Conservation (phyloP, 1,284 basidiomycete species). For the Apiotrichum porosum region DNA sequence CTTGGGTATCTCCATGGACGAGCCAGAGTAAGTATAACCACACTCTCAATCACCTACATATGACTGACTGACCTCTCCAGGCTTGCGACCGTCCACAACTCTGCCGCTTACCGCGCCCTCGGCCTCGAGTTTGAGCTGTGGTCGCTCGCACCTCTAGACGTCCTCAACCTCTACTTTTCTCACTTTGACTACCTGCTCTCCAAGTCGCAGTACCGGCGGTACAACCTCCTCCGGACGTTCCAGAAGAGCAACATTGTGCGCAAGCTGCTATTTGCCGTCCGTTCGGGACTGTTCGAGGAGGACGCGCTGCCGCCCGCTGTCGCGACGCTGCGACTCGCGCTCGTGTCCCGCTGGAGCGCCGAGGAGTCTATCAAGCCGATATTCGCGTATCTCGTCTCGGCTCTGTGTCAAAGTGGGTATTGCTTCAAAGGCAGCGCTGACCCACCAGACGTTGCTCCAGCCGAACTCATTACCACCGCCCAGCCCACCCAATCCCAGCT, state of each 20-base stretch:
- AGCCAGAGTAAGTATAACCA: constrained; percentile 64
- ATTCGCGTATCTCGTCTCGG: constrained; percentile 77
- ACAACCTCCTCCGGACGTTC: constrained; percentile 63
- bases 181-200: constrained; percentile 69
- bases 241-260: constrained; percentile 67
- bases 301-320: constrained; percentile 58
- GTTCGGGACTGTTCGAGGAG: constrained; percentile 65
- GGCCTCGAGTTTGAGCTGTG: constrained; percentile 88
- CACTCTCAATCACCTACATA: too few species aligned
- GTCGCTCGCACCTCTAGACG: constrained; percentile 63
- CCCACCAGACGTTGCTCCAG: too few species aligned
- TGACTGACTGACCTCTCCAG: too few species aligned
- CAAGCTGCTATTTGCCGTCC: constrained; percentile 72
- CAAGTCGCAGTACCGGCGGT: constrained; percentile 64
- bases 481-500: constrained; percentile 35
- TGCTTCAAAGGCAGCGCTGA: background rate
- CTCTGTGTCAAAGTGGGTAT: constrained; percentile 62
- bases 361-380: constrained; percentile 67
- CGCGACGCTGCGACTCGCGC: constrained; percentile 29
- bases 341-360: constrained; percentile 41
- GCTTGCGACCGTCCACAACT: constrained; percentile 73
- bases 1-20: constrained; percentile 72
- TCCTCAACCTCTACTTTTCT: constrained; percentile 70
- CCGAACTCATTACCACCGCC: too few species aligned
- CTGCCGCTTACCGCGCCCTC: constrained; percentile 72